Evolutionary conservation across 177 flowering plant genomes (phyloP).

Genomic region (Vitis hybrid): DNA sequence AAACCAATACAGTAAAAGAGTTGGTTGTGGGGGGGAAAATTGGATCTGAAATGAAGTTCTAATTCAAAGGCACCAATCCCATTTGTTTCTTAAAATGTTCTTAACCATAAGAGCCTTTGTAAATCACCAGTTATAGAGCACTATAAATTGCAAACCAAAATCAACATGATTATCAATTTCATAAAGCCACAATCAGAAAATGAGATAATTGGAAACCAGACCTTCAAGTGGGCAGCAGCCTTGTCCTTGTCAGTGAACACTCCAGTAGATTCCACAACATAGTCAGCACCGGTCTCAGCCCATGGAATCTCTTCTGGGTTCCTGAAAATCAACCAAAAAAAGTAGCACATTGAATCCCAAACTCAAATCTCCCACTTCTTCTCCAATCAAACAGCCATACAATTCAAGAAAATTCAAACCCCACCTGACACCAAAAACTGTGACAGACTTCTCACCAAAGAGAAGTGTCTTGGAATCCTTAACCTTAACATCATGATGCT

Average conservation of each 20-base stretch:
- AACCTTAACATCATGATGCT: constrained; percentile 36
- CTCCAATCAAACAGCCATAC: neutral
- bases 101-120: too few relatives aligned
- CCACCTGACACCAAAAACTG: constrained; percentile 26
- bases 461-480: constrained; percentile 40
- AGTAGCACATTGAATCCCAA: neutral
- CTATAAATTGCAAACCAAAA: neutral
- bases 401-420: too few relatives aligned
- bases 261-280: constrained; percentile 71
- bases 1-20: neutral
- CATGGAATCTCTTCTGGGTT: constrained; percentile 75
- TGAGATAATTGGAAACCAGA: constrained; percentile 10
- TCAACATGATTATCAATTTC: neutral
- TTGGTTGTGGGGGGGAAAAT: too few relatives aligned
- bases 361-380: neutral
- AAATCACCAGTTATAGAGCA: too few relatives aligned
- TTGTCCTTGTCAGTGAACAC: constrained; percentile 86
- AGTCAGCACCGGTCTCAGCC: constrained; percentile 63
- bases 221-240: constrained; percentile 87
- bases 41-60: too few relatives aligned
- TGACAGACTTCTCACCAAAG: constrained; percentile 25
- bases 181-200: neutral
- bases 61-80: too few relatives aligned
- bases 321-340: constrained; percentile 21
- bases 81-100: too few relatives aligned